Evolutionary conservation across 2,329 filamentous ascomycete species (phyloP).

Genomic region (Pseudogymnoascus sp.): DNA sequence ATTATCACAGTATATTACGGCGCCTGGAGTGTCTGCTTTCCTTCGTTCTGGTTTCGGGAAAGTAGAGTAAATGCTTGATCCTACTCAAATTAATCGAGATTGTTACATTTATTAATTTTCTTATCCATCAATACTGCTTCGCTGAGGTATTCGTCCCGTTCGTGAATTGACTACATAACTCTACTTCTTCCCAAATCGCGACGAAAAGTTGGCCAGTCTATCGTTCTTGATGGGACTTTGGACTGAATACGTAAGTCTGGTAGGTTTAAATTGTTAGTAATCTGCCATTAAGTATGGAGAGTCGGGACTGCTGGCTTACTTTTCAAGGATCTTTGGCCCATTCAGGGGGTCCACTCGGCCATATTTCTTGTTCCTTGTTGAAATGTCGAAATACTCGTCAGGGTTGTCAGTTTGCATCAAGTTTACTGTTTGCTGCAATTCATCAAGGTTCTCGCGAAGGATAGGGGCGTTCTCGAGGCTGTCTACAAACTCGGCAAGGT

Average conservation of each 20-base stretch:
- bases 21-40: constrained; percentile 4
- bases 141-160: background rate
- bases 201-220: constrained; percentile 65
- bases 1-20: constrained; percentile 4
- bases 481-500: constrained; percentile 79
- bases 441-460: constrained; percentile 80
- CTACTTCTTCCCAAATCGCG: constrained; percentile 60
- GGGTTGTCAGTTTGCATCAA: constrained; percentile 81
- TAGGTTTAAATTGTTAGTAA: constrained; percentile 11
- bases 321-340: constrained; percentile 83
- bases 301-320: constrained; percentile 45
- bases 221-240: constrained; percentile 51
- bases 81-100: background rate
- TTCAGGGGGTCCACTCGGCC: constrained; percentile 86
- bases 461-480: constrained; percentile 78
- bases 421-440: constrained; percentile 85
- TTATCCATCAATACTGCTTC: background rate
- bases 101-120: background rate
- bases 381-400: constrained; percentile 96
- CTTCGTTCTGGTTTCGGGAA: background rate
- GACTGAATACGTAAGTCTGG: constrained; percentile 56
- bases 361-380: constrained; percentile 85
- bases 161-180: constrained; percentile 7
- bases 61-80: constrained; percentile 1
- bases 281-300: background rate